Conservation (phyloP, 2,329 filamentous ascomycete genomes). For the Clonostachys rhizophaga region DNA sequence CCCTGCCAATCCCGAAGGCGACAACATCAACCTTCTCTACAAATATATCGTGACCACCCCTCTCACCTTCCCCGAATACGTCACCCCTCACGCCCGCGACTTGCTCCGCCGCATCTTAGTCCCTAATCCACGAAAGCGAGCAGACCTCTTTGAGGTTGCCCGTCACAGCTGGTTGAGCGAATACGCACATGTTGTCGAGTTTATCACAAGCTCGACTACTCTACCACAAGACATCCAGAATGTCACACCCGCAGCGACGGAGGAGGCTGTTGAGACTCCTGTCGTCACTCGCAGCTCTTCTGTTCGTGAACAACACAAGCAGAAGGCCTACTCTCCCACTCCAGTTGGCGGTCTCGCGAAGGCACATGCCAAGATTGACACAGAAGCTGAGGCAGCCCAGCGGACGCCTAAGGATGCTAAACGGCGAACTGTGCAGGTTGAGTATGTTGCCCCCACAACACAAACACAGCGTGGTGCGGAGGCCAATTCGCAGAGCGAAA, state of each 20-base stretch:
- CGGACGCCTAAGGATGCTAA: slow-evolving; percentile 81
- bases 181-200: slow-evolving; percentile 92
- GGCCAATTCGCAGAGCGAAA: slow-evolving; percentile 14
- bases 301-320: slow-evolving; percentile 79
- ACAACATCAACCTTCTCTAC: slow-evolving; percentile 98
- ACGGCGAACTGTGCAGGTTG: slow-evolving; percentile 90
- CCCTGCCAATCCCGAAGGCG: slow-evolving; percentile 94
- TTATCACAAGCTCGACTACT: slow-evolving; percentile 94
- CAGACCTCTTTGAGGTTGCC: slow-evolving; percentile 94
- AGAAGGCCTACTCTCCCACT: slow-evolving; percentile 45
- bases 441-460: slow-evolving; percentile 90
- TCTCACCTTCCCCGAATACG: slow-evolving; percentile 96
- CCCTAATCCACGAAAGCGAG: slow-evolving; percentile 88
- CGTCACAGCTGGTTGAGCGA: slow-evolving; percentile 98
- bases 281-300: slow-evolving; percentile 81
- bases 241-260: slow-evolving; percentile 59
- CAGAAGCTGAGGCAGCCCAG: slow-evolving; percentile 48
- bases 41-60: slow-evolving; percentile 99
- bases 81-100: slow-evolving; percentile 93
- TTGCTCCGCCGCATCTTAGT: slow-evolving; percentile 89
- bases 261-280: slow-evolving; percentile 53
- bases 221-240: slow-evolving; percentile 81
- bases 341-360: slow-evolving; percentile 60
- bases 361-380: slow-evolving; percentile 71
- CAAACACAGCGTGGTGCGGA: slow-evolving; percentile 69